Evolutionary conservation across 352 stramenopile species (phyloP), one percentile per base, ranked within the genome.

Genomic region (Peronospora farinosa): DNA sequence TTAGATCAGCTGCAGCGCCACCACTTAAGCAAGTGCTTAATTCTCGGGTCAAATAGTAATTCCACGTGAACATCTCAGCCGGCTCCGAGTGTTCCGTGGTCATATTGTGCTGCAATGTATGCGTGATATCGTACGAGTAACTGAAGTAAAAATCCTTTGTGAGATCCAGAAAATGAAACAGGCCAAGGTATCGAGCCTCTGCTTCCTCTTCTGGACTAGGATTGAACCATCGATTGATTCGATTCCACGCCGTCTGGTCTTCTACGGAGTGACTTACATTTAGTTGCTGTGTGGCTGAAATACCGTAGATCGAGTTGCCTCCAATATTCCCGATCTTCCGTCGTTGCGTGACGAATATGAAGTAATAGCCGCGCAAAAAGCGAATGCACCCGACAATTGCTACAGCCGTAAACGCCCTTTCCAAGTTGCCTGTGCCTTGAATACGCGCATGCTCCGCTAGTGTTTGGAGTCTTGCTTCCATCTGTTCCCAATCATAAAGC

Each of bases 91-190:
- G 57, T 35, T 88, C 76, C 2, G 77, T 86, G 10, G 95, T 88
- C 82, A 98, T 98, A 56, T 99, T 99, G 63, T 98, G 81, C 72
- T 99, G 96, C 46, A 99, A 67, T 41, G 87, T 97, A 60, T 96
- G 81, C 13, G 96, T 99, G 39, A 99, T 78, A 57, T 99, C 95
- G 62, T 99, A 98, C 40, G 93, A 98, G 63, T 99, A 99, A 44
- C 83, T 97, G 67, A 98, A 99, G 76, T 95, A 99, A 63, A 99
- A 99, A 57, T 98, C 97, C 58, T 99, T 98, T 7, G 95, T 98
- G 15, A 99, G 76, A 63, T 99, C 96, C 36, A 99, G 76, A 44
- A 99, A 97, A 60, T 98, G 95, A 61, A 99, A 99, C 0, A 99
- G 68, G 0, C 85, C 88, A 40, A 98, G 75, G 72, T 98, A 99